phyloP scores from a whole-genome alignment of 176 grass and related monocot genomes.

The Cenchrus purpureus region DNA sequence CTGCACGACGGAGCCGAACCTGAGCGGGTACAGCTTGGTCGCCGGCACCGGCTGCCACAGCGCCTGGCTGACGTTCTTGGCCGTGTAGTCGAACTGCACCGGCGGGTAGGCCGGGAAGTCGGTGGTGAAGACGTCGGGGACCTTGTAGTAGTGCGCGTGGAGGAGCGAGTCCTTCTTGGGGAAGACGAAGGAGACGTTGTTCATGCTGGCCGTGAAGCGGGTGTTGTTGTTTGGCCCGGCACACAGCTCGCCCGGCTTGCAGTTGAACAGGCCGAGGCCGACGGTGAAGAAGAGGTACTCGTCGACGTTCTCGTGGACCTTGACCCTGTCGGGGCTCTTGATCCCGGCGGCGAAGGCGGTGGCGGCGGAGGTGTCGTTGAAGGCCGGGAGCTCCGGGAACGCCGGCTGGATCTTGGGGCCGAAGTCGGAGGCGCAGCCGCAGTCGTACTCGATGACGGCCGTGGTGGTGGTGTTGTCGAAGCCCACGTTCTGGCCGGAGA shows the following conservation, averaged over 20 bases:
- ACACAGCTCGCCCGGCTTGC: conserved; percentile 47
- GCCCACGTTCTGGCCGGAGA: conserved; percentile 43
- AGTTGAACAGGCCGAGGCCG: conserved; percentile 66
- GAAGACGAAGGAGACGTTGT: conserved; percentile 82
- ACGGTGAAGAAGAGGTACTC: conserved; percentile 78
- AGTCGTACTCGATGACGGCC: conserved; percentile 80
- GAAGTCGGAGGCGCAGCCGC: conserved; percentile 55
- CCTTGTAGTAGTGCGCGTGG: conserved; percentile 56
- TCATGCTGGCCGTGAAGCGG: conserved; percentile 81
- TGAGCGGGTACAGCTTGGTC: conserved; percentile 70
- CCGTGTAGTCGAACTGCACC: conserved; percentile 74
- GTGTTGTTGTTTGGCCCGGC: conserved; percentile 74
- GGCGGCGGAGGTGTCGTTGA: conserved; percentile 71
- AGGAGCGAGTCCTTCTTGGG: conserved; percentile 59
- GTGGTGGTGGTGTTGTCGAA: conserved; percentile 91
- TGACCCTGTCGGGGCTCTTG: conserved; percentile 52
- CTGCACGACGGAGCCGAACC: conserved; percentile 75
- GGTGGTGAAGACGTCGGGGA: conserved; percentile 64
- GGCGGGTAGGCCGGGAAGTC: conserved; percentile 72
- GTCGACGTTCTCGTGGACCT: conserved; percentile 61
- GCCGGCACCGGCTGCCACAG: conserved; percentile 60
- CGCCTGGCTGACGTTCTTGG: conserved; percentile 49
- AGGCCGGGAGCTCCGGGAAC: conserved; percentile 68
- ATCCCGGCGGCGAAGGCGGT: conserved; percentile 57
- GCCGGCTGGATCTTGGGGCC: conserved; percentile 37